Evolutionary conservation across 306 rosid species (phyloP).

Genomic region (Phaseolus lunatus): DNA sequence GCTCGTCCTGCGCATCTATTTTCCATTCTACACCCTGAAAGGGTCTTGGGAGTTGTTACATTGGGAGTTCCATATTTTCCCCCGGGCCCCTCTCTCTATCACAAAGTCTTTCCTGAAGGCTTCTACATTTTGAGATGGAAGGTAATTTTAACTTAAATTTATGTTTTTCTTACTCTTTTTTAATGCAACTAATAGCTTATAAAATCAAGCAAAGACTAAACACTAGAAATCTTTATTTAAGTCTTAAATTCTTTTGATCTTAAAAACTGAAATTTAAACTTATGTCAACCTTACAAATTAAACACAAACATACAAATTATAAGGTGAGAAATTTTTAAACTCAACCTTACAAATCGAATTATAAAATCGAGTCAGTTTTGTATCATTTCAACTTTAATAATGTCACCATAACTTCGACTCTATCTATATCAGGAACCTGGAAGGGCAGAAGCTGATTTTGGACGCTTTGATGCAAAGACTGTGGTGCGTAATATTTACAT

Average conservation of each 20-base stretch:
- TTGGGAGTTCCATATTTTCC: conserved; percentile 72
- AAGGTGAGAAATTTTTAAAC: too few relatives aligned
- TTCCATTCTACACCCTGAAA: conserved; percentile 67
- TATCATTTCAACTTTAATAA: too few relatives aligned
- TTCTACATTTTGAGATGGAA: conserved; percentile 79
- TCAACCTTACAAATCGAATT: too few relatives aligned
- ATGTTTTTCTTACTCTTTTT: background rate
- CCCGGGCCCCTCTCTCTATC: conserved; percentile 42
- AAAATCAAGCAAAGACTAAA: too few relatives aligned
- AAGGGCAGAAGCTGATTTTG: conserved; percentile 86
- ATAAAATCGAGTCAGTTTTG: too few relatives aligned
- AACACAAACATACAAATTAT: too few relatives aligned
- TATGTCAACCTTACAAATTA: too few relatives aligned
- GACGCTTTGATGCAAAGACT: conserved; percentile 71
- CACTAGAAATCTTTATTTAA: too few relatives aligned
- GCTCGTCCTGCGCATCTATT: conserved; percentile 58
- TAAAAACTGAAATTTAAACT: too few relatives aligned
- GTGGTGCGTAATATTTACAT: conserved; percentile 74
- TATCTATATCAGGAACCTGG: conserved; percentile 66
- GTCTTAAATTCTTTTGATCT: background rate
- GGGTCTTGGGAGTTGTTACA: conserved; percentile 75
- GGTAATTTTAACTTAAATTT: conserved; percentile 42
- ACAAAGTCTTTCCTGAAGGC: conserved; percentile 66
- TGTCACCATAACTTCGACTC: conserved; percentile 23
- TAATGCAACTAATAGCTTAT: background rate